Conservation (phyloP, 495 filamentous ascomycete genomes). For the Podospora fimiseda region DNA sequence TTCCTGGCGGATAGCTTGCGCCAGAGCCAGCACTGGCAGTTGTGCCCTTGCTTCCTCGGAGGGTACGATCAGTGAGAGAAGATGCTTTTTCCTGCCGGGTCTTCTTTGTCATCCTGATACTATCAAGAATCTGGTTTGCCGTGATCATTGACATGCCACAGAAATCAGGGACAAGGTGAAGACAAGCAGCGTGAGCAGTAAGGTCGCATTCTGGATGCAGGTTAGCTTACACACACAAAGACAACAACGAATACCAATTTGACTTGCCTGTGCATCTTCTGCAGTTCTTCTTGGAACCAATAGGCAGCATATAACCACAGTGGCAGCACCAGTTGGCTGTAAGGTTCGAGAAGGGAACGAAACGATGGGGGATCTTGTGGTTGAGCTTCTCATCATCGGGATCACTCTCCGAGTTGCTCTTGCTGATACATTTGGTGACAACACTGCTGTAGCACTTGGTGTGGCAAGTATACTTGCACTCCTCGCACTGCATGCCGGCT, state of each 20-base stretch:
- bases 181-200: slow-evolving; percentile 84
- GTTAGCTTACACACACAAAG: slow-evolving; percentile 16
- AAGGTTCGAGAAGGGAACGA: slow-evolving; percentile 88
- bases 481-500: slow-evolving; percentile 96
- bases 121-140: slow-evolving; percentile 83
- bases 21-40: slow-evolving; percentile 25
- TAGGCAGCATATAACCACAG: slow-evolving; percentile 94
- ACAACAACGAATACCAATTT: background rate
- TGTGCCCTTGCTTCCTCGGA: slow-evolving; percentile 49
- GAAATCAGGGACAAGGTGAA: slow-evolving; percentile 96
- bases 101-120: slow-evolving; percentile 55
- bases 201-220: slow-evolving; percentile 71
- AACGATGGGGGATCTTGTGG: slow-evolving; percentile 96
- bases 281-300: slow-evolving; percentile 81
- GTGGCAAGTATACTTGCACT: slow-evolving; percentile 99
- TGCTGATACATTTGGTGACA: slow-evolving; percentile 99
- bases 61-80: slow-evolving; percentile 57
- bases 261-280: slow-evolving; percentile 78
- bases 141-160: slow-evolving; percentile 99
- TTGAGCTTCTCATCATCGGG: slow-evolving; percentile 99
- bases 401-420: slow-evolving; percentile 95
- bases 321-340: slow-evolving; percentile 99
- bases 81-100: slow-evolving; percentile 43
- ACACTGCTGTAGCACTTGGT: slow-evolving; percentile 93
- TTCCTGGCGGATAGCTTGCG: slow-evolving; percentile 18